A percentile compares a stretch with the other conserved stretches of the same genome.
Evolutionary conservation across 768 basidiomycete genomes (phyloP).

Genomic region (Ramaria sp.): DNA sequence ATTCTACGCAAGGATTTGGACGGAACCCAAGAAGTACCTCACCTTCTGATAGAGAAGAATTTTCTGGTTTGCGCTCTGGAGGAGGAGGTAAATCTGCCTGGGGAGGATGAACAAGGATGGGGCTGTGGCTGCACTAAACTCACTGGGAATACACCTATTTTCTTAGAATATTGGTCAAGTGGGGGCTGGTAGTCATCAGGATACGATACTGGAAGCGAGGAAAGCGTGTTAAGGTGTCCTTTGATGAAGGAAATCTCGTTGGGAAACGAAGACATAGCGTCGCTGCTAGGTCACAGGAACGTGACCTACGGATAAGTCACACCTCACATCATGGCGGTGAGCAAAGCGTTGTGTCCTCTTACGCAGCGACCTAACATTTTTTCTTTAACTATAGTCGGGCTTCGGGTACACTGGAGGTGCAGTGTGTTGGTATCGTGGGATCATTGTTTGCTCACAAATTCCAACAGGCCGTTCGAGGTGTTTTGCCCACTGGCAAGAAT

Average conservation of each 20-base stretch:
- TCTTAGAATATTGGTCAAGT: constrained; percentile 51
- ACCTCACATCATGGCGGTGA: constrained; percentile 26
- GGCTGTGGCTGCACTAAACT: constrained; percentile 16
- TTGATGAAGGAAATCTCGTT: constrained; percentile 50
- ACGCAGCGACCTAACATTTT: background rate
- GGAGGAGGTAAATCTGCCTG: constrained; percentile 53
- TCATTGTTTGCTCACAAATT: background rate
- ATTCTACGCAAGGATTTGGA: background rate
- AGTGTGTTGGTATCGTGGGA: constrained; percentile 11
- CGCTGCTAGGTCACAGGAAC: background rate
- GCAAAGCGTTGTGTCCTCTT: constrained; percentile 10
- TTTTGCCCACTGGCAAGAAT: constrained; percentile 89
- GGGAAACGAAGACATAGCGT: constrained; percentile 6
- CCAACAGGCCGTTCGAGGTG: constrained; percentile 68
- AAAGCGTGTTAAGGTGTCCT: constrained; percentile 51
- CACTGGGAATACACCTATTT: constrained; percentile 60
- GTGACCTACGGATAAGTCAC: constrained; percentile 7
- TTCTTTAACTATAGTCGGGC: constrained; percentile 38
- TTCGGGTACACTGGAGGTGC: constrained; percentile 53
- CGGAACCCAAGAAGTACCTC: constrained; percentile 7
- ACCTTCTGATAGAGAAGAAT: constrained; percentile 22
- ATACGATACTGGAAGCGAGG: constrained; percentile 56
- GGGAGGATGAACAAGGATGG: constrained; percentile 10
- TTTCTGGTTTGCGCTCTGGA: constrained; percentile 35
- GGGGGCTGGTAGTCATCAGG: constrained; percentile 71